These are phyloP conservation scores for Toxoplasma gondii DNA, from an alignment of 169 alveolate genomes.

Conservation along the genomic window DNA sequence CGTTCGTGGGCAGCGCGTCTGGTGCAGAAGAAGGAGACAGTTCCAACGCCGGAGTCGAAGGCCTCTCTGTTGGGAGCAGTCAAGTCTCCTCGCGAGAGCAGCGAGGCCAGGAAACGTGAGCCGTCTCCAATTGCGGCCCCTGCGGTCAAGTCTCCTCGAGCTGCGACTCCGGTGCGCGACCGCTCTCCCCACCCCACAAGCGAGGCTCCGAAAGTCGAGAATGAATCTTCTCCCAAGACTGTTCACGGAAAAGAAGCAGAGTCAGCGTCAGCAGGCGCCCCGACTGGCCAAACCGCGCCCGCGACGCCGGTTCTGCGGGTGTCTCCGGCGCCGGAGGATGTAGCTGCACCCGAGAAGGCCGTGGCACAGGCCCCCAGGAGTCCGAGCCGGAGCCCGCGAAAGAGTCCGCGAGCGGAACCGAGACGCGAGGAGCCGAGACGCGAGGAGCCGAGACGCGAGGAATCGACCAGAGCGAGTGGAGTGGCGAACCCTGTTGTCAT, in stretches of 20 bases:
- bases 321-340: neutral
- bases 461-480: neutral
- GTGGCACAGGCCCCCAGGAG: neutral
- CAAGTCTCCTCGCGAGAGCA: too few species aligned
- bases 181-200: neutral
- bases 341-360: neutral
- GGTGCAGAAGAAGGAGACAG: conserved; percentile 1
- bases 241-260: too few species aligned
- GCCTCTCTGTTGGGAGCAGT: neutral
- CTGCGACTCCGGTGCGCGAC: neutral
- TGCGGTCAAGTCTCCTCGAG: neutral
- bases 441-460: neutral
- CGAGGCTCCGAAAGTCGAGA: neutral
- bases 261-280: too few species aligned
- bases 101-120: too few species aligned
- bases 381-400: neutral
- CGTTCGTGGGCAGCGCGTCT: conserved; percentile 32
- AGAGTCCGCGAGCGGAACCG: neutral
- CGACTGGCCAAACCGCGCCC: neutral
- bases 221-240: too few species aligned
- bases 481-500: conserved; percentile 5
- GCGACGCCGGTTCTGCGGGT: neutral
- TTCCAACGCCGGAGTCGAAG: neutral
- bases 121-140: neutral
- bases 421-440: neutral